Conservation (phyloP, 805 yeast species). For the Saccharomycopsis olivae region DNA sequence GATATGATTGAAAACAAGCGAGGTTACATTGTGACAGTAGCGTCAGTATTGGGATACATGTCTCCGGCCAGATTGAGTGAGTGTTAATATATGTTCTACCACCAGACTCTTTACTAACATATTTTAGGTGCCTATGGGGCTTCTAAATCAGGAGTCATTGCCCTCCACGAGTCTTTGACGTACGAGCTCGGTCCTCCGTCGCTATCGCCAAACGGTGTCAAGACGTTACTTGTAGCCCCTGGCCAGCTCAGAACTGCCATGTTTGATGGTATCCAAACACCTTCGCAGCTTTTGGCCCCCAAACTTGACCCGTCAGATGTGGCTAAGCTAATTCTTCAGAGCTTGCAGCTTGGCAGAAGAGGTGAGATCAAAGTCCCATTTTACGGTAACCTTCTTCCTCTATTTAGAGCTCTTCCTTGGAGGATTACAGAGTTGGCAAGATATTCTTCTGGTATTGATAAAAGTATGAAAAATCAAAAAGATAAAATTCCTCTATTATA, state of each 20-base stretch:
- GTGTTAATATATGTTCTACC: constrained; percentile 1
- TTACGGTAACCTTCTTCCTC: constrained; percentile 66
- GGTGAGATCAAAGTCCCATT: constrained; percentile 68
- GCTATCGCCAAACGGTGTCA: constrained; percentile 37
- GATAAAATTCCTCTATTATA: constrained; percentile 1
- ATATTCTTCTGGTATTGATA: constrained; percentile 35
- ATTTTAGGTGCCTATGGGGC: constrained; percentile 68
- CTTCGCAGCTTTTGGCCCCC: constrained; percentile 71
- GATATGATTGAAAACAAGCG: constrained; percentile 48
- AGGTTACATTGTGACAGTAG: constrained; percentile 73
- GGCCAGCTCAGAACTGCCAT: constrained; percentile 74
- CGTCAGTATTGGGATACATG: constrained; percentile 77
- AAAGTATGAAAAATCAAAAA: constrained; percentile 25
- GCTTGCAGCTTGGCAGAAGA: constrained; percentile 48
- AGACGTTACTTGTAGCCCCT: constrained; percentile 71
- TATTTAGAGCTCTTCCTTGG: constrained; percentile 65
- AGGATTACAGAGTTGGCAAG: constrained; percentile 38
- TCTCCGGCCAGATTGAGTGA: constrained; percentile 62
- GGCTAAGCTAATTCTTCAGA: constrained; percentile 45
- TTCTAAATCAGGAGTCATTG: constrained; percentile 76
- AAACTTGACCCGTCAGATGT: constrained; percentile 59
- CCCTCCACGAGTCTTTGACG: constrained; percentile 72
- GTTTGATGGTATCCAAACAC: constrained; percentile 68
- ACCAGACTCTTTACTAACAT: background rate
- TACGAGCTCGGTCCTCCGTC: constrained; percentile 53